Percentiles rank a stretch among this genome's conserved stretches.
Conservation (phyloP, 1,284 basidiomycete genomes). For the Ceratobasidium sp. region DNA sequence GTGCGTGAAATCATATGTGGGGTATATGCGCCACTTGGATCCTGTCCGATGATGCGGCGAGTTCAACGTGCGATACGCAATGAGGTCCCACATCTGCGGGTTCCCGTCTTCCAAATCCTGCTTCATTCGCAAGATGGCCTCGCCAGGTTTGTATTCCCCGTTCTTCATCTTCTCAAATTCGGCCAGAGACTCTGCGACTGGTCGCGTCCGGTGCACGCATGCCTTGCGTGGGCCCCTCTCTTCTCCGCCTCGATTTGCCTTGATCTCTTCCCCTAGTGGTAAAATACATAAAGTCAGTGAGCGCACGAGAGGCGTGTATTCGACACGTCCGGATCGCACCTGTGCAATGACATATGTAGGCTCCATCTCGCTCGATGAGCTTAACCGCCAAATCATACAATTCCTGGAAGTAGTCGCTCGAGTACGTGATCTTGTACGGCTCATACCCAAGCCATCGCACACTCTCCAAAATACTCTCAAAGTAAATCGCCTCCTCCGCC, state of each 20-base stretch:
- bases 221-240: constrained; percentile 85
- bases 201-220: constrained; percentile 87
- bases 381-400: constrained; percentile 92
- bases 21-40: constrained; percentile 93
- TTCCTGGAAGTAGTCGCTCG: constrained; percentile 94
- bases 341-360: constrained; percentile 96
- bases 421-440: constrained; percentile 99
- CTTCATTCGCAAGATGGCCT: constrained; percentile 97
- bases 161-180: constrained; percentile 96
- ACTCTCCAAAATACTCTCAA: constrained; percentile 95
- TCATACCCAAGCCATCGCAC: constrained; percentile 98
- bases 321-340: constrained; percentile 63
- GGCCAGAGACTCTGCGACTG: constrained; percentile 82
- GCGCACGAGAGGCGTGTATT: constrained; percentile 34
- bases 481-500: constrained; percentile 95
- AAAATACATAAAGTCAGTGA: constrained; percentile 15
- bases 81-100: constrained; percentile 99
- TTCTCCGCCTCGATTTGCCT: constrained; percentile 83
- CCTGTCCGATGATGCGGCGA: constrained; percentile 94
- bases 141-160: constrained; percentile 89
- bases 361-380: constrained; percentile 89
- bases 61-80: constrained; percentile 93
- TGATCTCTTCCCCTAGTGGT: constrained; percentile 85
- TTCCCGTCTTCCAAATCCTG: constrained; percentile 93
- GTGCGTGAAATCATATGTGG: constrained; percentile 99